Conservation (phyloP, 345 rosid species). For the Pugionium cornutum region DNA sequence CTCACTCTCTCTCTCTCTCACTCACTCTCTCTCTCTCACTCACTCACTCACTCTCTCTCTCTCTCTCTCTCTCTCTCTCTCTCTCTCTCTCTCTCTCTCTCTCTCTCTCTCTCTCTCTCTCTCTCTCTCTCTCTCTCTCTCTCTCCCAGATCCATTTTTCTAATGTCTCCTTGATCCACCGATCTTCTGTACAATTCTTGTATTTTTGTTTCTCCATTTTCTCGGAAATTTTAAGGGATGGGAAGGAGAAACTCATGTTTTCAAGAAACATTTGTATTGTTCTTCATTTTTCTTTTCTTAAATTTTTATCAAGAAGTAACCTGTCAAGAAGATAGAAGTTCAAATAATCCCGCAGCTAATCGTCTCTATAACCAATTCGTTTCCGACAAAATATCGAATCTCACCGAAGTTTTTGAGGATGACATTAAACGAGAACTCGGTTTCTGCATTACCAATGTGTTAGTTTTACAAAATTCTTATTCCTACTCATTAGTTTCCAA, state of each 20-base stretch:
- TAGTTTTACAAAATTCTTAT: constrained; percentile 26
- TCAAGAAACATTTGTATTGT: constrained; percentile 15
- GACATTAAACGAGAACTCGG: constrained; percentile 63
- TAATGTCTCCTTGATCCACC: constrained; percentile 32
- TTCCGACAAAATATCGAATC: constrained; percentile 51
- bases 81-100: too few relatives aligned
- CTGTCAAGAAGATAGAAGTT: constrained; percentile 18
- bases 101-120: too few relatives aligned
- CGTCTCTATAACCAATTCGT: constrained; percentile 49
- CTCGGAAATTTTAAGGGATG: constrained; percentile 25
- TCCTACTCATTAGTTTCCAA: neutral
- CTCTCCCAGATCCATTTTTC: neutral
- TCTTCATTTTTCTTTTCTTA: constrained; percentile 1
- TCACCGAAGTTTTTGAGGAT: constrained; percentile 56
- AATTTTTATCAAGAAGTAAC: constrained; percentile 5
- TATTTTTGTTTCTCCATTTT: too few relatives aligned
- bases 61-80: too few relatives aligned
- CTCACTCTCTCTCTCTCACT: too few relatives aligned
- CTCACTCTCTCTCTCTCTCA: too few relatives aligned
- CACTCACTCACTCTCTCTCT: too few relatives aligned
- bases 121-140: too few relatives aligned
- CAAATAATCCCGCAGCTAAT: constrained; percentile 42
- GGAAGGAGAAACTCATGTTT: constrained; percentile 28
- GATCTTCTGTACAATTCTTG: constrained; percentile 19
- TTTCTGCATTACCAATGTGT: constrained; percentile 92